Evolutionary conservation across 192 early-diverging fungal genomes (phyloP).

Genomic region (Martensiomyces pterosporus): DNA sequence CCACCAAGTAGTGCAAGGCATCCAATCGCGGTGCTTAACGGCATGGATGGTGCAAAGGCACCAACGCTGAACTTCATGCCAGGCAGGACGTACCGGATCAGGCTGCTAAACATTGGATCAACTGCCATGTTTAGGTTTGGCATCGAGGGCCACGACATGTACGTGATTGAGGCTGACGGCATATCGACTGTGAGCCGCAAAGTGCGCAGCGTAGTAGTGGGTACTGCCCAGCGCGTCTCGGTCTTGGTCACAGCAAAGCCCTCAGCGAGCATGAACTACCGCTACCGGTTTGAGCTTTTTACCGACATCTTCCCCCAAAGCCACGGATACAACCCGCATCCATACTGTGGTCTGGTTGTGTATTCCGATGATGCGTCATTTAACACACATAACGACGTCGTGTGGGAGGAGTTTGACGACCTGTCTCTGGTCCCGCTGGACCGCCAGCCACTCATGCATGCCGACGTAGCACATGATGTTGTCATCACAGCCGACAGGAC

Average conservation of each 20-base stretch:
- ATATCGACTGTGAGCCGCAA: conserved; percentile 51
- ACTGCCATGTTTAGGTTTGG: conserved; percentile 64
- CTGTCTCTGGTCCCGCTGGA: conserved; percentile 50
- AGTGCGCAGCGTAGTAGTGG: conserved; percentile 57
- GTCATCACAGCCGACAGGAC: conserved; percentile 45
- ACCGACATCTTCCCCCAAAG: conserved; percentile 62
- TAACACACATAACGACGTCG: neutral
- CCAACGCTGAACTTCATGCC: conserved; percentile 57
- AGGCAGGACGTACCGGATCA: conserved; percentile 77
- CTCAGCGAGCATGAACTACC: conserved; percentile 54
- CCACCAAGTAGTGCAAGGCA: conserved; percentile 4
- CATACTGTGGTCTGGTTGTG: conserved; percentile 52
- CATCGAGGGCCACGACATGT: conserved; percentile 73
- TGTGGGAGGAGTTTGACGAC: conserved; percentile 54
- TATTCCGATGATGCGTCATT: conserved; percentile 32
- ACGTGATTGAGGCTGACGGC: conserved; percentile 78
- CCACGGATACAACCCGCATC: conserved; percentile 49
- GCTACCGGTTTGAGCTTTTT: conserved; percentile 64
- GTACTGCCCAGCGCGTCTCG: conserved; percentile 73
- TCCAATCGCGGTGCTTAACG: conserved; percentile 54
- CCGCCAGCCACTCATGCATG: conserved; percentile 17
- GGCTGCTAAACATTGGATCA: conserved; percentile 70
- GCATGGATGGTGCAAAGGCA: conserved; percentile 51
- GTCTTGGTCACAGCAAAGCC: conserved; percentile 71
- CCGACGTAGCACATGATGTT: conserved; percentile 39